Evolutionary conservation across 225 moss, liverwort and hornwort genomes (phyloP), one percentile per base, ranked within the genome.

Genomic region (Physcomitrium patens): DNA sequence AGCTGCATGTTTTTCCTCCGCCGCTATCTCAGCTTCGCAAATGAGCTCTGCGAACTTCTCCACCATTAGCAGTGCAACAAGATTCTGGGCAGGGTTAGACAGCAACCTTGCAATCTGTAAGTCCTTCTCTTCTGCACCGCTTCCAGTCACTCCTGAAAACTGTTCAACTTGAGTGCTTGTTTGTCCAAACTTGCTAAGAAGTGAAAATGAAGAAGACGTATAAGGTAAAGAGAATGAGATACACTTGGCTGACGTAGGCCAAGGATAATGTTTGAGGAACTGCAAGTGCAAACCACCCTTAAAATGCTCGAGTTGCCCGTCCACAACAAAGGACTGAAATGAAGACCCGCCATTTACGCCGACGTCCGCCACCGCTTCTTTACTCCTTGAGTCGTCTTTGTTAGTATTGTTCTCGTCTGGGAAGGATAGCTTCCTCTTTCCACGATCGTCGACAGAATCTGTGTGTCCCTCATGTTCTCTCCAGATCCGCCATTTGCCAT

Each of bases 401-500:
- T 66, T 76, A 48, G 65, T 42, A 18, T 24, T 48, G 44, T 37
- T 87, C 77, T 91, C 89, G 14, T 79, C 75, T 52, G 68, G 52
- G 74, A 86, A 87, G 41, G 53, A 77, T 56, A 89, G 90, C 77
- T 86, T 88, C 64, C 90, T 74, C 70, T 87, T 92, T 64, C 86
- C 86, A 72, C 65, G 65, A 44, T 80, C 74, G 46, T 66, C 65
- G 52, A 61, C 73, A 77, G 68, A 46, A 60, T 79, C 61, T 47
- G 70, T 74, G 65, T 52, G 44, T 56, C 74, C 77, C 72, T 75
- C 78, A 67, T 76, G 78, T 52, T 48, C 72, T 55, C 76, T 81
- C 93, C 91, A 90, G 56, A 76, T 83, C 37, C 90, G 82, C 94
- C 91, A 93, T 44, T 68, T 81, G 27, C 91, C 91, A 56, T 85